Conservation (phyloP, 2,329 filamentous ascomycete genomes). For the Monosporascus sp. region DNA sequence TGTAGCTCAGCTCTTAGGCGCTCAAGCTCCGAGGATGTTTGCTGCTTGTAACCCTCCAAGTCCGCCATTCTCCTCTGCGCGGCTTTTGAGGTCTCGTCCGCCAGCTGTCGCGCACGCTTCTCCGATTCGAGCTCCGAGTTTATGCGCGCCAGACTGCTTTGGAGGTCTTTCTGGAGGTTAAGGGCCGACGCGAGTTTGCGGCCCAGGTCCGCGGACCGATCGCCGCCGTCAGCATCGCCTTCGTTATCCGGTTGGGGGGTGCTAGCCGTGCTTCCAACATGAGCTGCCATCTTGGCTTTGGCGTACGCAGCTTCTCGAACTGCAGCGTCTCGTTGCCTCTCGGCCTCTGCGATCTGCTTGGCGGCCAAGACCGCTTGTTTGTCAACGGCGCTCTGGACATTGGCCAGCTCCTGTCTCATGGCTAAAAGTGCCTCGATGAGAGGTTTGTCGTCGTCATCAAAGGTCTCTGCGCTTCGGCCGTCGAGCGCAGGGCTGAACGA, state of each 20-base stretch:
- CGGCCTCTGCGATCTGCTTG: constrained; percentile 85
- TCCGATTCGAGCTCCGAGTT: constrained; percentile 73
- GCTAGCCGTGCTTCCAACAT: constrained; percentile 56
- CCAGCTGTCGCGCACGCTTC: constrained; percentile 71
- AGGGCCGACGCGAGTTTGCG: constrained; percentile 79
- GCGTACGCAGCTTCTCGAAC: constrained; percentile 92
- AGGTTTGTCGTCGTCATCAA: constrained; percentile 87
- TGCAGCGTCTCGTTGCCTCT: constrained; percentile 91
- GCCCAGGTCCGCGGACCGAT: constrained; percentile 69
- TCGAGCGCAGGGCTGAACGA: constrained; percentile 70
- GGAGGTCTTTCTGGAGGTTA: constrained; percentile 73
- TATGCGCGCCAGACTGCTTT: constrained; percentile 65
- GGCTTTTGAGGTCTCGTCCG: constrained; percentile 80
- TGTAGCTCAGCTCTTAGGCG: constrained; percentile 81
- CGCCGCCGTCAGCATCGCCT: constrained; percentile 47
- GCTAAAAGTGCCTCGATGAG: constrained; percentile 86
- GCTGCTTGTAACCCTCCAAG: constrained; percentile 77
- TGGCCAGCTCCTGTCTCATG: constrained; percentile 84
- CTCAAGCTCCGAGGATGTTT: constrained; percentile 79
- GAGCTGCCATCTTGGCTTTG: constrained; percentile 84
- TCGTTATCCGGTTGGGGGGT: constrained; percentile 55
- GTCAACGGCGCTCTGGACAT: constrained; percentile 85
- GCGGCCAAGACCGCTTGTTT: constrained; percentile 81
- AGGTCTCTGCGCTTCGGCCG: constrained; percentile 67
- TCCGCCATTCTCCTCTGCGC: constrained; percentile 79